phyloP scores from a whole-genome alignment of 306 rosid species.

The Corylus heterophylla region DNA sequence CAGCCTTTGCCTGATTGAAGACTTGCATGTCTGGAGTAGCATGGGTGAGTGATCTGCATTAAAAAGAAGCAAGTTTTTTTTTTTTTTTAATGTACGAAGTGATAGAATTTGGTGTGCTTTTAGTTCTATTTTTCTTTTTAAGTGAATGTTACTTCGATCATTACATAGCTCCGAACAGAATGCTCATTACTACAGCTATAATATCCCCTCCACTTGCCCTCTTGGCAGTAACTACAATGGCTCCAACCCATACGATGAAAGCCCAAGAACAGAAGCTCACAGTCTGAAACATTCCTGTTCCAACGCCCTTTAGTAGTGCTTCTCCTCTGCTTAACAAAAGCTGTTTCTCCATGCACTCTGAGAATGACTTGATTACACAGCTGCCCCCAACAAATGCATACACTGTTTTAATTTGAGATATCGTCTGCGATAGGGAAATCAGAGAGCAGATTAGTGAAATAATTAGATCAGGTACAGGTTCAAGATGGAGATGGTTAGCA shows the following conservation, averaged over 20 bases:
- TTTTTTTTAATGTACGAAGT: neutral
- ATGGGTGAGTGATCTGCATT: conserved; percentile 69
- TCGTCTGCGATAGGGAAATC: conserved; percentile 49
- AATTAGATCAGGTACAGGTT: too few species aligned
- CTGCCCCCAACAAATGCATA: conserved; percentile 85
- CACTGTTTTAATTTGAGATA: conserved; percentile 82
- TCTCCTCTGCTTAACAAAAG: conserved; percentile 60
- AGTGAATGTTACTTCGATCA: conserved; percentile 7
- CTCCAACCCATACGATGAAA: too few species aligned
- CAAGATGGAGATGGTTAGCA: neutral
- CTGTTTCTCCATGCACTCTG: conserved; percentile 57
- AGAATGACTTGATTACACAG: conserved; percentile 53
- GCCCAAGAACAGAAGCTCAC: too few species aligned
- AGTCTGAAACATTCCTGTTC: conserved; percentile 78
- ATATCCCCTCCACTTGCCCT: conserved; percentile 72
- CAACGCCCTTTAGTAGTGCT: conserved; percentile 81
- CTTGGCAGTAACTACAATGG: conserved; percentile 60
- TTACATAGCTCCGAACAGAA: conserved; percentile 93
- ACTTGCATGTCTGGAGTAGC: too few species aligned
- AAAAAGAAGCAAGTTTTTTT: neutral
- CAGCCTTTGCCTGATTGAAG: conserved; percentile 89
- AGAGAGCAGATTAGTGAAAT: conserved; percentile 5
- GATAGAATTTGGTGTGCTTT: neutral
- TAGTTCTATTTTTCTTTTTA: neutral
- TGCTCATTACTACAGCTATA: conserved; percentile 80